Base-by-base conservation (phyloP, 768 basidiomycete species). In the Pholiota microspora region DNA sequence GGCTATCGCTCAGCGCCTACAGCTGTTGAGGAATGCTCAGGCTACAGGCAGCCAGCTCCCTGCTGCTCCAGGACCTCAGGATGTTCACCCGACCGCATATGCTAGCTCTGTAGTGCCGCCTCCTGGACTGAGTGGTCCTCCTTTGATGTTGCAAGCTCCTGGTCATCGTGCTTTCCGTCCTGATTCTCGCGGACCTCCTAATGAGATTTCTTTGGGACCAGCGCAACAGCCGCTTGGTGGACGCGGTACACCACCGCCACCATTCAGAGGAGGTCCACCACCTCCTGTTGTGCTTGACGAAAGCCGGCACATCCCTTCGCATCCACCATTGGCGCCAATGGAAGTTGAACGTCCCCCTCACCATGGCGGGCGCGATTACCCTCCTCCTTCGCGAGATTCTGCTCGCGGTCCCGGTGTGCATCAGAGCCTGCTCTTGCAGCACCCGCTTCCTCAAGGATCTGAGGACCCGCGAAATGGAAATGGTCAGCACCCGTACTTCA, bases 21-120 rank as follows among this genome's bases (percentile, higher is more conserved):
- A 83, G 62, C 70, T 97, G 7, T 70, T 98, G 54, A 87, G 85
- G 73, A 88, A 81, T 53, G 92, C 89, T 0, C 91, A 96, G 67
- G 77, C 77, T 3, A 81, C 87, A 2, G 90, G 90, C 13, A 79
- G 82, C 7, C 82, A 85, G 46, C 72, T 94, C 6, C 93, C 89
- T 40, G 88, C 92, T 36, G 91, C 94, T 6, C 95, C 95, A 35
- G 88, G 89, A 1, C 94, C 95, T 4, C 91, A 95, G 61, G 95
- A 98, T 62, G 95, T 98, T 0, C 95, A 98, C 64, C 95, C 95
- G 1, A 96, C 93, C 2, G 93, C 93, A 4, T 98, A 97, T 62
- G 90, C 92, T 0, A 89, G 84, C 56, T 80, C 86, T 0, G 82
- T 87, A 21, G 81, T 86, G 1, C 87, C 86, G 10, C 87, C 89